Percentiles rank a stretch among this genome's conserved stretches.
phyloP scores from a whole-genome alignment of 2,329 filamentous ascomycete species.

The Ophiostoma ulmi region DNA sequence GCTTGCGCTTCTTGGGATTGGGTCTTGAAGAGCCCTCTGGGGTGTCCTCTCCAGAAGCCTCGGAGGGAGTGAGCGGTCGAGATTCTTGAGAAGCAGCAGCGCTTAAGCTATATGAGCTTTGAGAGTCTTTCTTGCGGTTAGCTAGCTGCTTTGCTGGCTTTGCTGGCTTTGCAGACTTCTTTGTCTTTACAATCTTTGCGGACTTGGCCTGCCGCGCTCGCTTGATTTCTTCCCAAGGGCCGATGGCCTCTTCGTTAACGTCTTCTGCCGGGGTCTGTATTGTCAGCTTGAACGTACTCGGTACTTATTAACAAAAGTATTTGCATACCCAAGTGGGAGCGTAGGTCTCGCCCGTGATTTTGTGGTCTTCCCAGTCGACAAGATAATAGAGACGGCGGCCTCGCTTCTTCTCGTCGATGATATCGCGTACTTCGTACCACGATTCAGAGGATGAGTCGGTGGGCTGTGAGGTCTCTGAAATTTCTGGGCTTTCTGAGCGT shows the following conservation, averaged over 20 bases:
- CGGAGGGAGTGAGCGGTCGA: neutral
- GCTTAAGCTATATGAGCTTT: neutral
- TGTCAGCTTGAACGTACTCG: neutral
- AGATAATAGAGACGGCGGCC: conserved; percentile 40
- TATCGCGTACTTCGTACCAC: conserved; percentile 36
- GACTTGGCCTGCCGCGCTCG: neutral
- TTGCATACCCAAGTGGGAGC: conserved; percentile 48
- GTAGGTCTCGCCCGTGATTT: conserved; percentile 45
- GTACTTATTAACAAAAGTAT: no score
- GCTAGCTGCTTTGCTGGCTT: neutral
- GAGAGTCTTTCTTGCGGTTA: neutral
- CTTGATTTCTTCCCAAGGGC: conserved; percentile 31
- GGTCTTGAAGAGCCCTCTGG: neutral
- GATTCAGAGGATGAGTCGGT: neutral
- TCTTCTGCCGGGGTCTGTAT: conserved; percentile 25
- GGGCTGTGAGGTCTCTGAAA: neutral
- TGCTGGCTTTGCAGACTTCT: neutral
- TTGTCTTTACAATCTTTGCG: neutral
- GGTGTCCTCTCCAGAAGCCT: neutral
- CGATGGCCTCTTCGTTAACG: conserved; percentile 31
- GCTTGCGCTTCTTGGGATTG: neutral
- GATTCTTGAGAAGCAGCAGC: neutral
- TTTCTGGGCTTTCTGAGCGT: neutral
- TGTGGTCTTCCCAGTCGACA: conserved; percentile 54
- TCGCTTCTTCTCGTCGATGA: conserved; percentile 36